Conservation (phyloP, 371 early-diverging fungal genomes). For the Mucor plumbeus region DNA sequence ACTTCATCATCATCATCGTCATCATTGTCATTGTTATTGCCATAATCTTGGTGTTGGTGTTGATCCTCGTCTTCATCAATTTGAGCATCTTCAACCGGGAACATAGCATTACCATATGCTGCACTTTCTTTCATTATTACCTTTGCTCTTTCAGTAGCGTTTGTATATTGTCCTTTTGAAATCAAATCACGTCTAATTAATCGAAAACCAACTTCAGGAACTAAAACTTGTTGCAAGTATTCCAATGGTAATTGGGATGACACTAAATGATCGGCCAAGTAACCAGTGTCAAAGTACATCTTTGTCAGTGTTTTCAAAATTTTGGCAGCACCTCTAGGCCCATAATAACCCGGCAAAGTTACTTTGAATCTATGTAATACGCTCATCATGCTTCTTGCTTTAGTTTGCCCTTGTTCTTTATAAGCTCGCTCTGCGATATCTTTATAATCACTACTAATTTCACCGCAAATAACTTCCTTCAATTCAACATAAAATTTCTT, state of each 20-base stretch:
- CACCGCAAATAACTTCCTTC: slow-evolving; percentile 39
- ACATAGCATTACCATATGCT: slow-evolving; percentile 28
- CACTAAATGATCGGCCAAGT: slow-evolving; percentile 35
- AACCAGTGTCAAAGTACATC: slow-evolving; percentile 37
- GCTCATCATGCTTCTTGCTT: slow-evolving; percentile 54
- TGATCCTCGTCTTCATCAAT: neutral
- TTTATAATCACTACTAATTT: slow-evolving; percentile 39
- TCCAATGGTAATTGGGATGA: slow-evolving; percentile 56
- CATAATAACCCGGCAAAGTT: slow-evolving; percentile 65
- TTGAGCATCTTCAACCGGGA: slow-evolving; percentile 17
- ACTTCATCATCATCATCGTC: neutral
- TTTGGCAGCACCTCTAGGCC: slow-evolving; percentile 48
- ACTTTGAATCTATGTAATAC: slow-evolving; percentile 47
- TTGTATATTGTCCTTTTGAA: neutral
- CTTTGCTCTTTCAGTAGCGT: slow-evolving; percentile 21
- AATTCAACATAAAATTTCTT: slow-evolving; percentile 34
- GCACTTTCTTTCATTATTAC: slow-evolving; percentile 30
- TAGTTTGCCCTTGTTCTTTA: slow-evolving; percentile 42
- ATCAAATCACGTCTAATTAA: slow-evolving; percentile 51
- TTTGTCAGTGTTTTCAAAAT: slow-evolving; percentile 41
- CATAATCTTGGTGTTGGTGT: no score
- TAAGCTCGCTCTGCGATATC: slow-evolving; percentile 44
- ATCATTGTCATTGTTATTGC: neutral
- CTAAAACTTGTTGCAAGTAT: slow-evolving; percentile 60
- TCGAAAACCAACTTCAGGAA: slow-evolving; percentile 58